Base-by-base conservation (phyloP, 345 rosid genomes). In the Populus pruinosa region DNA sequence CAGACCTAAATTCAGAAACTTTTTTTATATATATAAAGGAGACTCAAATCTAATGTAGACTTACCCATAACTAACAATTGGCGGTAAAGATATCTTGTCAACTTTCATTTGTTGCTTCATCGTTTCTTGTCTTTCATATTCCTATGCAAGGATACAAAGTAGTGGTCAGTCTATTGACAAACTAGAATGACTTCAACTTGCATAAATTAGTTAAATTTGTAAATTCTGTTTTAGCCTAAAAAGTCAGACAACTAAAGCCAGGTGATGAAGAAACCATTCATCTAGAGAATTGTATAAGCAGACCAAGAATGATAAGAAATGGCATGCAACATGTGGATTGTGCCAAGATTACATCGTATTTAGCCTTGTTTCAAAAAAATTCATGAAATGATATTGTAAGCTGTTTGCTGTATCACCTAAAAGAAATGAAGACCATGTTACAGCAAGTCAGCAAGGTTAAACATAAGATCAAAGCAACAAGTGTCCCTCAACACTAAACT, bases 101-200 rank as follows among this genome's bases (percentile, higher is more conserved):
- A 94, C 85, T 6, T 80, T 79, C 70, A 78, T 74, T 79, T 89
- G 93, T 78, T 89, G 97, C 83, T 87, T 93, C 82, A 82, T 82
- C 87, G 93, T 89, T 82, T 90, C 95, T 61, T 89, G 88, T 81
- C 87, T 86, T 88, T 96, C 97, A 85, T 87, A 94, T 36, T 89
- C 94, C 97, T 96, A 77, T 82, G 7, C 23, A 47, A 66, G 18
- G 49, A 70, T 8, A 41, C 38, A 59, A 73, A 76, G 65, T 14
- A 0, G 50, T 47, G 18, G 16, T 47, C 50, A 47, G 17, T 47
- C 50, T n/a, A n/a, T 14, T 20, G 14, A 31, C 35, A 70, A 70
- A n/a, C 39, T 31, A 25, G 18, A n/a, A 63, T 17, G 23, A 63
- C 36, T 20, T 70, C 25, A n/a, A 35, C 36, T 63, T 2, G 4